A percentile compares a stretch with the other conserved stretches of the same genome.
These are phyloP conservation scores for Dendrocalamus sinicus DNA, from an alignment of 176 grass and related monocot genomes.

Conservation along the genomic window DNA sequence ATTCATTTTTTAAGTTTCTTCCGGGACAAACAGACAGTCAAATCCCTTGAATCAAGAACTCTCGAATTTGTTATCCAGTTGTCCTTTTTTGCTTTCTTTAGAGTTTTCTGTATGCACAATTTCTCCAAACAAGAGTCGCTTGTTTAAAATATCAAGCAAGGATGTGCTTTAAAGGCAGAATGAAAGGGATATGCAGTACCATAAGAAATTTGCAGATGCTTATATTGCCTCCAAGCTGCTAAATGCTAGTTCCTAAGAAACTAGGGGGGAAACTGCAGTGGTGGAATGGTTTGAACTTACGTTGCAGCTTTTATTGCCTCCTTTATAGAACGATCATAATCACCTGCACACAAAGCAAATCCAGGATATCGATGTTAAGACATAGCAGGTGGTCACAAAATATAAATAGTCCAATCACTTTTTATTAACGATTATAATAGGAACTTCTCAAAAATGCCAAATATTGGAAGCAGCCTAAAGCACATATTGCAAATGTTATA, in stretches of 20 bases:
- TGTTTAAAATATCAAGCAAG: slow-evolving; percentile 24
- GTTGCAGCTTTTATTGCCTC: slow-evolving; percentile 72
- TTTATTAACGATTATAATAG: slow-evolving; percentile 28
- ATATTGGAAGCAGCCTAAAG: slow-evolving; percentile 18
- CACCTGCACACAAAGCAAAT: slow-evolving; percentile 65
- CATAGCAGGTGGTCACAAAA: slow-evolving; percentile 16
- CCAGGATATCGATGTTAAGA: slow-evolving; percentile 34
- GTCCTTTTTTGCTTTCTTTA: not conserved
- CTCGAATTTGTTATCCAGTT: not conserved
- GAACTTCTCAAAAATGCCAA: not conserved
- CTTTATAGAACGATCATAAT: slow-evolving; percentile 78
- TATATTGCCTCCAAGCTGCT: not conserved
- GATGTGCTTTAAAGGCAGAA: not conserved
- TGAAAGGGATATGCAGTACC: not conserved
- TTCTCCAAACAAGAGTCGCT: not conserved
- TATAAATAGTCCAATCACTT: not conserved
- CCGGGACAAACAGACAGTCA: not conserved
- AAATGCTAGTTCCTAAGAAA: slow-evolving; percentile 19
- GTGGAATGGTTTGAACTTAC: slow-evolving; percentile 61
- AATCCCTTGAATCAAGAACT: slow-evolving; percentile 18
- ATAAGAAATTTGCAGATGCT: not conserved
- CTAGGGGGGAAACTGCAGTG: not conserved
- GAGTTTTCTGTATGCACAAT: not conserved
- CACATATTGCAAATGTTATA: slow-evolving; percentile 25
- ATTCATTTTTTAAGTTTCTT: slow-evolving; percentile 12